Evolutionary conservation across 177 flowering plant genomes (phyloP).

Genomic region (Vitis hybrid): DNA sequence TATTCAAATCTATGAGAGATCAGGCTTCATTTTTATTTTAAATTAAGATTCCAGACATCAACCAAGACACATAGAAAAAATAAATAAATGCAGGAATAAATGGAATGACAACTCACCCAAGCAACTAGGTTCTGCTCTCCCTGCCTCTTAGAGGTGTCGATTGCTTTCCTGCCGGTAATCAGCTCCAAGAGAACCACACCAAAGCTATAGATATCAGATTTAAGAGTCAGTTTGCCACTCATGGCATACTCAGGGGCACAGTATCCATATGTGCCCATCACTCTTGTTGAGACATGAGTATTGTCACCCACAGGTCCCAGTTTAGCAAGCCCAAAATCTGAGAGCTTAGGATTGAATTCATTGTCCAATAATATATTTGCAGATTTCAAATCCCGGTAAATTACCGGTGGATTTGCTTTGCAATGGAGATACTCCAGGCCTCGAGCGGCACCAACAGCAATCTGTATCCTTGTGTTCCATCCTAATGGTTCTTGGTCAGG

Average conservation of each 20-base stretch:
- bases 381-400: slow-evolving; percentile 90
- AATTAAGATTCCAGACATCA: no score
- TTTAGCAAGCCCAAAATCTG: slow-evolving; percentile 96
- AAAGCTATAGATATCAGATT: slow-evolving; percentile 91
- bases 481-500: slow-evolving; percentile 49
- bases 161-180: slow-evolving; percentile 76
- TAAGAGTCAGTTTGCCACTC: slow-evolving; percentile 89
- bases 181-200: slow-evolving; percentile 92
- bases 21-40: no score
- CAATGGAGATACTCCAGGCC: slow-evolving; percentile 91
- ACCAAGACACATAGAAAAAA: no score
- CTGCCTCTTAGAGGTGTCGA: slow-evolving; percentile 43
- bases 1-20: neutral
- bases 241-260: slow-evolving; percentile 97
- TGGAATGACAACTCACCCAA: slow-evolving; percentile 46
- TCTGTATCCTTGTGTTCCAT: slow-evolving; percentile 79
- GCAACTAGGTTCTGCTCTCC: slow-evolving; percentile 67
- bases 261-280: slow-evolving; percentile 96
- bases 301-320: slow-evolving; percentile 93
- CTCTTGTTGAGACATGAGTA: slow-evolving; percentile 86
- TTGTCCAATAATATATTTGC: slow-evolving; percentile 83
- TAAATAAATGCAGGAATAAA: neutral
- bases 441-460: slow-evolving; percentile 85
- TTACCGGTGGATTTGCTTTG: slow-evolving; percentile 84
- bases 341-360: slow-evolving; percentile 84